phyloP scores from a whole-genome alignment of 2,329 filamentous ascomycete species.

The Xylogone sp. region DNA sequence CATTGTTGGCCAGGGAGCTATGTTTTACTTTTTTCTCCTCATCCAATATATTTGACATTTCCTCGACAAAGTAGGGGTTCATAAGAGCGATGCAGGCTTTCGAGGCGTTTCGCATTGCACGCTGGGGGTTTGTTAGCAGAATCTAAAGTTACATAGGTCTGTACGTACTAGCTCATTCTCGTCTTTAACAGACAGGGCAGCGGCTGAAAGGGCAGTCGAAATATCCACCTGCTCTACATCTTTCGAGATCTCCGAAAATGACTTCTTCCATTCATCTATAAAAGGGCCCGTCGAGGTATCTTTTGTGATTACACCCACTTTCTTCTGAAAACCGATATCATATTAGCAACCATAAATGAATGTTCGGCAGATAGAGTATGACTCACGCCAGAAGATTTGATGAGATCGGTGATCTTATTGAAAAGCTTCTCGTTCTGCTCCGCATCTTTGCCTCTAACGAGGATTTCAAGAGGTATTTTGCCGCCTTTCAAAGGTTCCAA shows the following conservation, averaged over 20 bases:
- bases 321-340: constrained; percentile 55
- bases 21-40: constrained; percentile 97
- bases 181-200: constrained; percentile 89
- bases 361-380: constrained; percentile 1
- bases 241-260: constrained; percentile 73
- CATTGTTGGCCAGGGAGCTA: constrained; percentile 77
- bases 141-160: neutral
- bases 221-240: constrained; percentile 89
- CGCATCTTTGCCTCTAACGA: constrained; percentile 87
- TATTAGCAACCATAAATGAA: constrained; percentile 6
- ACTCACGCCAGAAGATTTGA: constrained; percentile 82
- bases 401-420: constrained; percentile 74
- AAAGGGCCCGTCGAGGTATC: constrained; percentile 84
- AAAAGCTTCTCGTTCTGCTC: constrained; percentile 91
- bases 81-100: constrained; percentile 92
- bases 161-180: constrained; percentile 73
- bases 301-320: constrained; percentile 82
- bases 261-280: constrained; percentile 92
- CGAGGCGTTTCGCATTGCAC: constrained; percentile 89
- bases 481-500: constrained; percentile 88
- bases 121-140: constrained; percentile 37
- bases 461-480: constrained; percentile 86
- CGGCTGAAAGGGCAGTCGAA: constrained; percentile 72
- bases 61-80: constrained; percentile 95
- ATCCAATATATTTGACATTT: constrained; percentile 95